Percentiles rank a stretch among this genome's conserved stretches.
phyloP scores from a whole-genome alignment of 345 rosid species.

The Pelargonium nanum region DNA sequence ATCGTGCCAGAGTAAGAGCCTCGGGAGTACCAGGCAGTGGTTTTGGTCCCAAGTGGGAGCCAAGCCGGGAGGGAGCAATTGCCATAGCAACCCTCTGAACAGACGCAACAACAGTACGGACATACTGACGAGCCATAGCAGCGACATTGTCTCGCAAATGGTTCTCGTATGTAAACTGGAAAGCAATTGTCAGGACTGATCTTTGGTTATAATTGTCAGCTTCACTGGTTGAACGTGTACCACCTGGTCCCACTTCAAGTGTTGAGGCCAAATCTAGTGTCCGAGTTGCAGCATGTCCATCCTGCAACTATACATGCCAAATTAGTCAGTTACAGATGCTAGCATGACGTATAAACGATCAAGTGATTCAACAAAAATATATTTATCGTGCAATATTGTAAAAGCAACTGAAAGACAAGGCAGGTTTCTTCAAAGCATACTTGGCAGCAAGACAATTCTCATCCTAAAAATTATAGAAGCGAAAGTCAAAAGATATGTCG shows the following conservation, averaged over 20 bases:
- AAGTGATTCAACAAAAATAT: too few relatives aligned
- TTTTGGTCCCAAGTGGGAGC: constrained; percentile 36
- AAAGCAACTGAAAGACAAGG: too few relatives aligned
- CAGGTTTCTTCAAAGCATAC: not conserved
- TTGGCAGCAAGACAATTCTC: not conserved
- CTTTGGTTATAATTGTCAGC: constrained; percentile 50
- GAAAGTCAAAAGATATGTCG: too few relatives aligned
- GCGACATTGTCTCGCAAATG: constrained; percentile 80
- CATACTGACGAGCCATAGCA: constrained; percentile 91
- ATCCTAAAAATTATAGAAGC: too few relatives aligned
- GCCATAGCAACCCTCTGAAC: constrained; percentile 98
- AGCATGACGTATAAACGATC: too few relatives aligned
- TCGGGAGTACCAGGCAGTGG: constrained; percentile 84
- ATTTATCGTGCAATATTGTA: too few relatives aligned
- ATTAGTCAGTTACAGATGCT: too few relatives aligned
- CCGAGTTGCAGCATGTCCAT: constrained; percentile 50
- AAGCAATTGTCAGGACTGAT: constrained; percentile 87
- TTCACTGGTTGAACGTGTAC: constrained; percentile 47
- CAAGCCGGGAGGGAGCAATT: constrained; percentile 59
- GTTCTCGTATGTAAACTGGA: constrained; percentile 79
- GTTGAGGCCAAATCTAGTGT: constrained; percentile 89
- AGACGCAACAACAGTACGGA: constrained; percentile 75
- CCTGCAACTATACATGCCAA: constrained; percentile 27
- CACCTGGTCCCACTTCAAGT: constrained; percentile 58
- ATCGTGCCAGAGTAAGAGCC: constrained; percentile 77